Evolutionary conservation across 1,284 basidiomycete species (phyloP), one percentile per base, ranked within the genome.

Genomic region (Schizophyllum commune): DNA sequence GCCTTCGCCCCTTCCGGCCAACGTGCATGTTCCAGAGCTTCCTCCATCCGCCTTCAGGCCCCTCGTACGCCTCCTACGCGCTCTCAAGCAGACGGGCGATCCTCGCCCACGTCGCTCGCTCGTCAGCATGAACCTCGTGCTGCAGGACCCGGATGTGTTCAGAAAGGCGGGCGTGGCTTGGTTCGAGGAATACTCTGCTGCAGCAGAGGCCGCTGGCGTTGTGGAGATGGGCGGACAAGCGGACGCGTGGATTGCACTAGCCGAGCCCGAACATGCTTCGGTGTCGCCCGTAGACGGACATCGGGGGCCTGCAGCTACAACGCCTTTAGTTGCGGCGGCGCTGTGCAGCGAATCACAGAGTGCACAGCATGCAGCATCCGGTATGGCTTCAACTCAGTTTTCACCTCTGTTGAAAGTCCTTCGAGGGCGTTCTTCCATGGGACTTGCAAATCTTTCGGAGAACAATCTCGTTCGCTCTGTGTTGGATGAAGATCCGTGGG

Each of bases 161-260:
- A 65, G 68, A 62, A 72, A 72, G 13, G 79, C 76, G 0, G 79
- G 79, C 13, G 76, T 77, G 33, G 63, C 68, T 1, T 75, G 66
- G 55, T 84, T 84, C 66, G 75, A 71, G 56, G 70, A 79, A 33
- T 86, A 83, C 63, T 65, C 72, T 7, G 68, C 68, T 13, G 62
- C 80, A 32, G 84, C 84, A 13, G 74, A 78, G 65, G 66, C 75
- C 56, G 70, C 68, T 6, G 78, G 77, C 1, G 67, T 86, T 15
- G 68, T 86, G 27, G 70, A 72, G 19, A 70, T 83, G 6, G 82
- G 84, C 17, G 81, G 81, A 4, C 63, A 15, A 33, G 69, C 71
- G 1, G 74, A 69, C 0, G 74, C 76, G 13, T 85, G 83, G 83
- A 80, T 86, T 55, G 66, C 72, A 1, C 67, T 85, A 52, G 47